phyloP scores from a whole-genome alignment of 352 stramenopile species.

The Globisporangium lucens region DNA sequence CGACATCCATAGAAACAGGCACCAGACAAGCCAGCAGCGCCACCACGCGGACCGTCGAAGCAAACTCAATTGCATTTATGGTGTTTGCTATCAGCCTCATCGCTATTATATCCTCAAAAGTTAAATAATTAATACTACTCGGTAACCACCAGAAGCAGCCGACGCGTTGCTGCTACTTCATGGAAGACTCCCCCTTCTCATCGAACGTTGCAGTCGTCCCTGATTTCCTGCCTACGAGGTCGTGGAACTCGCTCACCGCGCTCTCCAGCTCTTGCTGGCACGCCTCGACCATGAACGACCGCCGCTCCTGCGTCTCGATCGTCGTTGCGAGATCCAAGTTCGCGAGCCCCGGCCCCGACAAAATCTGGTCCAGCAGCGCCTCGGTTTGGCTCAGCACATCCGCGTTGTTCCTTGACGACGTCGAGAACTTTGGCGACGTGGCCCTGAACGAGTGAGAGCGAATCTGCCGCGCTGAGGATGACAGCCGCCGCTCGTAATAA shows the following conservation, averaged over 20 bases:
- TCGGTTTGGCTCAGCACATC: constrained; percentile 64
- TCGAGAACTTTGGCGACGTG: constrained; percentile 22
- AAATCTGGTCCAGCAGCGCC: constrained; percentile 41
- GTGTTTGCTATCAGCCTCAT: background rate
- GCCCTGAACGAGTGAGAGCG: background rate
- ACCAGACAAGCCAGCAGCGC: background rate
- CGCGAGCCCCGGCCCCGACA: constrained; percentile 32
- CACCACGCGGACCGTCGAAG: background rate
- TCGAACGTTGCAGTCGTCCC: background rate
- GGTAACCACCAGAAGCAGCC: background rate
- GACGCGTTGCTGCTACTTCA: background rate
- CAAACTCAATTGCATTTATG: background rate
- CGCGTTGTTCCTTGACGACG: constrained; percentile 33
- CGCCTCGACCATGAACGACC: constrained; percentile 55
- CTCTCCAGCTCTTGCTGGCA: constrained; percentile 58
- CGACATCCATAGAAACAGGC: background rate
- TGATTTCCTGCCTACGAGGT: constrained; percentile 23
- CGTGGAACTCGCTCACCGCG: constrained; percentile 61
- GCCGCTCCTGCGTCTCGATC: constrained; percentile 42
- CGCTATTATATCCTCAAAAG: constrained; percentile 4
- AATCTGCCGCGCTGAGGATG: background rate
- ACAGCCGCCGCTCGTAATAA: constrained; percentile 6
- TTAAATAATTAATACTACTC: constrained; percentile 13
- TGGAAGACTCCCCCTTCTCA: background rate
- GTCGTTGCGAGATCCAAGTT: constrained; percentile 28